phyloP scores from a whole-genome alignment of 768 basidiomycete genomes.

The Phlebiopsis gigantea region DNA sequence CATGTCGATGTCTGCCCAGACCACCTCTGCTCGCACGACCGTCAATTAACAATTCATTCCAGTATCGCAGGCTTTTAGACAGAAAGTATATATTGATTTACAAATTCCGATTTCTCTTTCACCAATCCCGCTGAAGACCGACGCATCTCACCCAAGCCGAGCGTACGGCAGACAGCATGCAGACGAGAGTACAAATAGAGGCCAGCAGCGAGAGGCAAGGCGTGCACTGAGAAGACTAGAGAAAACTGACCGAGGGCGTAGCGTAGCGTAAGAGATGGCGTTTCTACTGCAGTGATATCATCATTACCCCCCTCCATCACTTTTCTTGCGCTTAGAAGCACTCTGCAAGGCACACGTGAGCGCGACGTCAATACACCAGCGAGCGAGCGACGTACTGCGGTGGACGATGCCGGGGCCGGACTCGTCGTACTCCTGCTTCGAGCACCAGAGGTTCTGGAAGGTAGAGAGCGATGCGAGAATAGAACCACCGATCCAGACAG shows the following conservation, averaged over 20 bases:
- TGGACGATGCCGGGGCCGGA: conserved; percentile 49
- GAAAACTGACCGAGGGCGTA: conserved; percentile 16
- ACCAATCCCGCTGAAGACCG: conserved; percentile 6
- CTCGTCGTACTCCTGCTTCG: conserved; percentile 58
- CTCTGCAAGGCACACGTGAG: conserved; percentile 16
- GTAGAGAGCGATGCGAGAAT: conserved; percentile 53
- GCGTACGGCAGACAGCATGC: conserved; percentile 1
- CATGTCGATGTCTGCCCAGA: background rate
- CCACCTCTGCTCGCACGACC: background rate
- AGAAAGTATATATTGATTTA: conserved; percentile 13
- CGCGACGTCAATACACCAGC: background rate
- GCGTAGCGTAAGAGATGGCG: conserved; percentile 22
- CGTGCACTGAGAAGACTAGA: conserved; percentile 15
- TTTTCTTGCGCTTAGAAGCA: conserved; percentile 28
- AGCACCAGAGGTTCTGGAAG: conserved; percentile 67
- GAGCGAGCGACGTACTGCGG: conserved; percentile 25
- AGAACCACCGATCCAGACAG: conserved; percentile 54
- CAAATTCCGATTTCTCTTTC: conserved; percentile 13
- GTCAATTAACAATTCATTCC: background rate
- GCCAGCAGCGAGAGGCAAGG: conserved; percentile 27
- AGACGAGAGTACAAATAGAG: conserved; percentile 7
- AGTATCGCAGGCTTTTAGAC: background rate
- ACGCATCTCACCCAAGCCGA: conserved; percentile 10
- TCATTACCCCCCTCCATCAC: conserved; percentile 18
- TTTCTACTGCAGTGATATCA: conserved; percentile 24